Base-by-base conservation (phyloP, 345 rosid genomes). In the Salix purpurea region DNA sequence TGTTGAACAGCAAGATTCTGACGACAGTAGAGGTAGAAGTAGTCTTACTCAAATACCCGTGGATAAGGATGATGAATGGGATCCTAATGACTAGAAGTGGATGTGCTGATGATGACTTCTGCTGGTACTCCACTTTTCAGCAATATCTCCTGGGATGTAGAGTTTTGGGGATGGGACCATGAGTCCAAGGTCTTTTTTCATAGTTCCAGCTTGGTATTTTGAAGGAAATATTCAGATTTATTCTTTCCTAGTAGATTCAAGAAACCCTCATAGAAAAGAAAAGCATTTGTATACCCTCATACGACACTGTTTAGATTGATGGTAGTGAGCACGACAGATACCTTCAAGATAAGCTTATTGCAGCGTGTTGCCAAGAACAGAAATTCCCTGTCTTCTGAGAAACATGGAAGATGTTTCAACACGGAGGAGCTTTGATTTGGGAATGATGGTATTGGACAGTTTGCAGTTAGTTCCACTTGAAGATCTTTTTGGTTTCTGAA, bases 61-160 rank as follows among this genome's bases (percentile, higher is more conserved):
- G 23, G 94, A 91, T 78, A 91, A 83, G 65, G 99, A 96, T 62
- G 97, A 93, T 42, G 99, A 96, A 73, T 93, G 95, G 97, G 99
- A 96, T 84, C 94, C 98, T 36, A 90, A 92, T 75, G 99, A 93
- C 89, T 96, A 91, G 86, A 21, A 78, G 30, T 74, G 69, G 54
- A 71, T 54, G 58, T 72, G 79, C 66, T 62, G 78, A 70, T 16
- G 67, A 50, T 50, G 65, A 52, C 46, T 78, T 75, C 24, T 39
- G 37, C 72, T 11, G 75, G 77, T 65, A 77, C 73, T 86, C 79
- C 72, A 21, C 74, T 68, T 79, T 78, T 58, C 70, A 54, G 77
- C 61, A 77, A 67, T 79, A 78, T 82, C 75, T 66, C 81, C 82
- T 62, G 82, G 82, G 71, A 74, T 71, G 77, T 32, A 82, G 56